phyloP scores from a whole-genome alignment of 1,284 basidiomycete species.

The Marasmius tenuissimus region DNA sequence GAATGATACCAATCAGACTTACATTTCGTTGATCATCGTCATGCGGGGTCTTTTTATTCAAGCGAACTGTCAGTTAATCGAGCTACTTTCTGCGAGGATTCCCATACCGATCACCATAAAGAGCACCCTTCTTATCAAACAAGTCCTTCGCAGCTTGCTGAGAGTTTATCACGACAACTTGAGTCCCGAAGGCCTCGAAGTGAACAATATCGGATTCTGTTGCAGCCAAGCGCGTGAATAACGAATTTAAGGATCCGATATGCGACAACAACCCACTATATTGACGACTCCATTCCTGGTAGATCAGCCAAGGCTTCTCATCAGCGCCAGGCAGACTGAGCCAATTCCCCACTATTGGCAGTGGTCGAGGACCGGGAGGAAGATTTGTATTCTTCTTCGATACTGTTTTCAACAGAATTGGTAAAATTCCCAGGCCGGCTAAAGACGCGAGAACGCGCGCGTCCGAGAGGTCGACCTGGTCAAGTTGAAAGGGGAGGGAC shows the following conservation, averaged over 20 bases:
- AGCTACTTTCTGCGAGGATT: background rate
- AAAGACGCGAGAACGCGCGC: background rate
- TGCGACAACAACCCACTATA: conserved; percentile 10
- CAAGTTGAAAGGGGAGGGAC: background rate
- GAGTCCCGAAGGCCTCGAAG: conserved; percentile 22
- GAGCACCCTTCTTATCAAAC: conserved; percentile 22
- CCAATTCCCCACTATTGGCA: conserved; percentile 21
- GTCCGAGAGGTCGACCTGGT: background rate
- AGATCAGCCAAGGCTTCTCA: conserved; percentile 17
- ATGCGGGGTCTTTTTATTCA: conserved; percentile 23
- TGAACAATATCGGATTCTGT: conserved; percentile 29
- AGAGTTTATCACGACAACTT: conserved; percentile 25
- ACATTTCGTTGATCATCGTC: conserved; percentile 26
- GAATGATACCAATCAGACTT: background rate
- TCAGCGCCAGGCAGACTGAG: conserved; percentile 15
- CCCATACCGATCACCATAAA: conserved; percentile 28
- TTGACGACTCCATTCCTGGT: conserved; percentile 17
- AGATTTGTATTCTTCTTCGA: background rate
- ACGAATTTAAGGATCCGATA: background rate
- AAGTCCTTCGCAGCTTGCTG: conserved; percentile 20
- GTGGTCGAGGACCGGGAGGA: conserved; percentile 14
- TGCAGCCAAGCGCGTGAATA: background rate
- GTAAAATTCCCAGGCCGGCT: background rate
- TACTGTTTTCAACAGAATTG: background rate
- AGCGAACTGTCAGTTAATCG: background rate